A percentile compares a stretch with the other conserved stretches of the same genome.
phyloP scores from a whole-genome alignment of 2,329 filamentous ascomycete genomes.

The Acephala macrosclerotiorum region DNA sequence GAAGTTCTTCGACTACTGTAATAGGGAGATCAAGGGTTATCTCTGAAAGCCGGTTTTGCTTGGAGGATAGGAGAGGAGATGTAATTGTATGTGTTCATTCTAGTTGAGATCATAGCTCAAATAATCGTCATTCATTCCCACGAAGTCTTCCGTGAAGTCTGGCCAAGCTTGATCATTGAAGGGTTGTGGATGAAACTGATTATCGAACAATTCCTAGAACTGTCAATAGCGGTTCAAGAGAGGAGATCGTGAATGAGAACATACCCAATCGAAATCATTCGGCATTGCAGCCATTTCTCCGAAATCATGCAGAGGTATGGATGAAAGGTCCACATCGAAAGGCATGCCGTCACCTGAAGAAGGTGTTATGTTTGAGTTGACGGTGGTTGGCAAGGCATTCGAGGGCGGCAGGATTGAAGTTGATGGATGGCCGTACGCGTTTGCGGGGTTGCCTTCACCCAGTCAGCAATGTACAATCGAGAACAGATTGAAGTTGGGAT shows the following conservation, averaged over 20 bases:
- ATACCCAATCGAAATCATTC: slow-evolving; percentile 38
- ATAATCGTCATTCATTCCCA: slow-evolving; percentile 17
- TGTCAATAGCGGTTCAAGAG: neutral
- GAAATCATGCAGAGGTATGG: slow-evolving; percentile 22
- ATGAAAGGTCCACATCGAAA: slow-evolving; percentile 15
- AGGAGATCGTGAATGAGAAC: slow-evolving; percentile 6
- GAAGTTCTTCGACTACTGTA: slow-evolving; percentile 47
- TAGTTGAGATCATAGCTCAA: slow-evolving; percentile 1
- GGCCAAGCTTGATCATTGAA: slow-evolving; percentile 27
- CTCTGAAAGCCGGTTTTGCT: slow-evolving; percentile 11
- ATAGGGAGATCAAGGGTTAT: slow-evolving; percentile 40
- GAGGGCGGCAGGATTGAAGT: neutral
- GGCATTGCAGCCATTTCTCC: slow-evolving; percentile 31
- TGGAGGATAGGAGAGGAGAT: neutral
- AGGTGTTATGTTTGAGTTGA: neutral
- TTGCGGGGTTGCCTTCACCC: neutral
- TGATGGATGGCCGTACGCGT: neutral
- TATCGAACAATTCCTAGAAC: slow-evolving; percentile 34
- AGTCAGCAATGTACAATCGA: neutral
- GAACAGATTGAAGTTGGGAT: neutral
- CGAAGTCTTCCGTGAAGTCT: slow-evolving; percentile 19
- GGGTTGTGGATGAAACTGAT: slow-evolving; percentile 25
- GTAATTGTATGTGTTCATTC: slow-evolving; percentile 3
- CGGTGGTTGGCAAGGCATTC: neutral
- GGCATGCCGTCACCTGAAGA: neutral